A percentile compares a stretch with the other conserved stretches of the same genome.
Conservation (phyloP, 208 protist genomes). For the Crithidia sp. region DNA sequence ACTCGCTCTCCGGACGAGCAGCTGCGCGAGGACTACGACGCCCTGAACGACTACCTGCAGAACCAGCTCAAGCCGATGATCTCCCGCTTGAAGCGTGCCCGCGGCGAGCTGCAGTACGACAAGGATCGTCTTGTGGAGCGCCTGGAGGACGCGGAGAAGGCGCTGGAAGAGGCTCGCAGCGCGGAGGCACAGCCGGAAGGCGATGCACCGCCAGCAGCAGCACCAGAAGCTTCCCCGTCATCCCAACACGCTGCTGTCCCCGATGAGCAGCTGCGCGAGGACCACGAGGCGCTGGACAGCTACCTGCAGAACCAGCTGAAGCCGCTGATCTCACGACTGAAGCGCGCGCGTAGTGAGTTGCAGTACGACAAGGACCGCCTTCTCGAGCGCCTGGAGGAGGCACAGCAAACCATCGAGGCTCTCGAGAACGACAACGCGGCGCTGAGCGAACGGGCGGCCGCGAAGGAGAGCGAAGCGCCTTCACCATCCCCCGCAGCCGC, state of each 20-base stretch:
- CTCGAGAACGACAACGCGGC: constrained; percentile 31
- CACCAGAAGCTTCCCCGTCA: constrained; percentile 29
- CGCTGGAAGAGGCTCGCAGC: not conserved
- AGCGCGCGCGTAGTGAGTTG: constrained; percentile 34
- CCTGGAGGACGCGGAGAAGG: not conserved
- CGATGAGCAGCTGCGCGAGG: constrained; percentile 23
- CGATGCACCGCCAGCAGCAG: not conserved
- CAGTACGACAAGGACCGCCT: constrained; percentile 28
- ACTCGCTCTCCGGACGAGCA: too few relatives aligned
- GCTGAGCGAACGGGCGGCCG: too few relatives aligned
- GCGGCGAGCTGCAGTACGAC: constrained; percentile 7
- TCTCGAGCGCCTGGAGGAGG: constrained; percentile 27
- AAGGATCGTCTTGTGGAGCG: not conserved
- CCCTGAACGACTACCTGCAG: constrained; percentile 17
- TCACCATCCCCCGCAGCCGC: too few relatives aligned
- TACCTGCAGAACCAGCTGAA: constrained; percentile 27
- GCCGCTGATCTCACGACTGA: constrained; percentile 4
- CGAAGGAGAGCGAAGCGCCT: too few relatives aligned
- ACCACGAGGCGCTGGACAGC: constrained; percentile 34
- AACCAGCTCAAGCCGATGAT: constrained; percentile 27
- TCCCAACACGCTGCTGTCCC: not conserved
- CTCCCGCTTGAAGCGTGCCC: constrained; percentile 7
- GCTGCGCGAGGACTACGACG: constrained; percentile 1
- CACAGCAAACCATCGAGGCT: not conserved
- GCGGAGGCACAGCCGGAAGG: not conserved